Evolutionary conservation across 2,329 filamentous ascomycete species (phyloP).

Genomic region (Colletotrichum simmondsii): DNA sequence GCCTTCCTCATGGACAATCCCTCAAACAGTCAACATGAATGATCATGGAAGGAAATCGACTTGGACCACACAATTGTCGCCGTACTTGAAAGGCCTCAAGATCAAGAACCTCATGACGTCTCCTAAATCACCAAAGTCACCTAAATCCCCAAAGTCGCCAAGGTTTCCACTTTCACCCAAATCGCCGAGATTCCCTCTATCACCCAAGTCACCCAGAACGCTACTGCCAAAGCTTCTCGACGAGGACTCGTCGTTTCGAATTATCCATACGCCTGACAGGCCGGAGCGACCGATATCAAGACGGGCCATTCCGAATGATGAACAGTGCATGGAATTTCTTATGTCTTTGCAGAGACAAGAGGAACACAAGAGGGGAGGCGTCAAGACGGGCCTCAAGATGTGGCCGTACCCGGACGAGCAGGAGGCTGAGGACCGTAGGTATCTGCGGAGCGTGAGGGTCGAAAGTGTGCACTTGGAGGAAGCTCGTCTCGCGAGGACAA

Average conservation of each 20-base stretch:
- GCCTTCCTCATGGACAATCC: conserved; percentile 25
- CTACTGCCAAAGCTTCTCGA: background rate
- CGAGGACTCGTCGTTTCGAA: conserved; percentile 20
- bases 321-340: conserved; percentile 35
- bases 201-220: background rate
- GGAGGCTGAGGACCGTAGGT: conserved; percentile 10
- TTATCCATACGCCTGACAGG: conserved; percentile 33
- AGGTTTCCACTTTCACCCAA: background rate
- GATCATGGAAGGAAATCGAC: conserved; percentile 27
- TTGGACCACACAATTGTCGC: conserved; percentile 29
- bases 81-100: conserved; percentile 23
- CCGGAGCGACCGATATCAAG: conserved; percentile 29
- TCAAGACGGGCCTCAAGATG: conserved; percentile 18
- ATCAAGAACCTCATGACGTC: conserved; percentile 23
- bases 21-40: conserved; percentile 32
- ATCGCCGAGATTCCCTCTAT: background rate
- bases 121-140: conserved; percentile 18
- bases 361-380: conserved; percentile 16
- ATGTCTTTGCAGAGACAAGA: conserved; percentile 32
- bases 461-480: conserved; percentile 31
- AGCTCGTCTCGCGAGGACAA: conserved; percentile 30
- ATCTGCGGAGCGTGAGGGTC: conserved; percentile 14
- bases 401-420: conserved; percentile 28
- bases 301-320: conserved; percentile 33
- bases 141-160: conserved; percentile 6